Base-by-base conservation (phyloP, 2,329 filamentous ascomycete species). In the Incumbomyces delicatus region DNA sequence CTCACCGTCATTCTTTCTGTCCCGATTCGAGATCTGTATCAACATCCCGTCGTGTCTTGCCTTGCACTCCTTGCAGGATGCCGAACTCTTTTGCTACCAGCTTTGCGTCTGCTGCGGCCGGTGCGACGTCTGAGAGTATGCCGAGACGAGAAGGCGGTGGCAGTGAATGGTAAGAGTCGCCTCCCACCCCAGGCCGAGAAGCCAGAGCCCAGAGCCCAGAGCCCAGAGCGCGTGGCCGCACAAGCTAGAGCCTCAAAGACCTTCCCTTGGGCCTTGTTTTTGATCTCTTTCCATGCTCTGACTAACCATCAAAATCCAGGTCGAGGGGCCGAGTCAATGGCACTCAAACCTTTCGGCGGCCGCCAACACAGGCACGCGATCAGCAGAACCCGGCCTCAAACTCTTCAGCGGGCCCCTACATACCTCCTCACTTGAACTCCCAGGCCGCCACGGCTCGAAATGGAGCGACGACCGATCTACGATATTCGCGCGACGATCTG, bases 21-120 rank as follows among this genome's bases (percentile, higher is more conserved):
- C 31, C 12, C 8, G 16, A 38, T 5, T n/a, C 22, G 33, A 45
- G 8, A 29, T 29, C 10, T 14, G 17, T 16, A 31, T 10, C 20
- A 35, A 17, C 22, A 10, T 41, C 38, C 16, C n/a, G n/a, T n/a
- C n/a, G 6, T 18, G n/a, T 16, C 34, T 11, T 29, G 30, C 22
- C 16, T 16, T 38, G 22, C 17, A 32, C 17, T 8, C 31, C 20
- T 13, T 35, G 20, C 46, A 67, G 57, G 60, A 76, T 87, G 83
- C 78, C 83, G 71, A 79, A 81, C 64, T 81, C 84, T 71, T 77
- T 87, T 66, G 81, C 83, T 60, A 87, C 85, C 59, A 88, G 83
- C 74, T 89, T 89, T 70, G 85, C 85, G 64, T 87, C 85, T 63
- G 85, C 85, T 60, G 85, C 85, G 58, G 84, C 85, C 64, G 84